Evolutionary conservation across 495 filamentous ascomycete genomes (phyloP), one percentile per base, ranked within the genome.

Genomic region (Glonium stellatum): DNA sequence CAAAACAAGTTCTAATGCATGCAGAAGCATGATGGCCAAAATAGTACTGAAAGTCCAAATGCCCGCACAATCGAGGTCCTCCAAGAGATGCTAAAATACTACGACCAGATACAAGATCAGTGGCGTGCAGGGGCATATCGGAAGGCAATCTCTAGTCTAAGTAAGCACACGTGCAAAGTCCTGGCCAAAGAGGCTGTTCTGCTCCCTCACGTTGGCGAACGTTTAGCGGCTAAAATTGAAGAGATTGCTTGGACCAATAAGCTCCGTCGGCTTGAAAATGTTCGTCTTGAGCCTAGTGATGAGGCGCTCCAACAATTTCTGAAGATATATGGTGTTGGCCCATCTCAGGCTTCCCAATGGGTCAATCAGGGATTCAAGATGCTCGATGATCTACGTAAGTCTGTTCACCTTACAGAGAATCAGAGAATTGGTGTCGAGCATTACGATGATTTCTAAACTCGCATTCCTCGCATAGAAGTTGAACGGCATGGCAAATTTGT

Each of bases 211-310:
- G 86, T 98, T 62, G 93, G 93, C 34, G 56, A 75, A 8, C 81
- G 89, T 11, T 71, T 98, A 15, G 93, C 93, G 0, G 77, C 79
- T 42, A 97, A 97, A 67, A 96, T 98, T 57, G 87, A 95, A 67
- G 93, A 98, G 68, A 96, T 97, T 50, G 90, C 82, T 5, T 70
- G 73, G 55, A 97, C 92, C 0, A 82, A 91, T 67, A 77, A 77
- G 13, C 82, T 98, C 0, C 79, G 82, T 19, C 83, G 87, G 39
- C 78, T 97, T 1, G 88, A 95, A 0, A 80, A 82, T 64, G 78
- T 86, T 0, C 81, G 78, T 55, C 65, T 75, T 13, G 86, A 92
- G n/a, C 79, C 84, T 0, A 76, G 78, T 13, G 86, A 90, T 66
- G 71, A 72, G 1, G 73, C 80, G 0, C 71, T 96, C 15, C 83